Base-by-base conservation (phyloP, 306 rosid species). In the Quercus mongolica region DNA sequence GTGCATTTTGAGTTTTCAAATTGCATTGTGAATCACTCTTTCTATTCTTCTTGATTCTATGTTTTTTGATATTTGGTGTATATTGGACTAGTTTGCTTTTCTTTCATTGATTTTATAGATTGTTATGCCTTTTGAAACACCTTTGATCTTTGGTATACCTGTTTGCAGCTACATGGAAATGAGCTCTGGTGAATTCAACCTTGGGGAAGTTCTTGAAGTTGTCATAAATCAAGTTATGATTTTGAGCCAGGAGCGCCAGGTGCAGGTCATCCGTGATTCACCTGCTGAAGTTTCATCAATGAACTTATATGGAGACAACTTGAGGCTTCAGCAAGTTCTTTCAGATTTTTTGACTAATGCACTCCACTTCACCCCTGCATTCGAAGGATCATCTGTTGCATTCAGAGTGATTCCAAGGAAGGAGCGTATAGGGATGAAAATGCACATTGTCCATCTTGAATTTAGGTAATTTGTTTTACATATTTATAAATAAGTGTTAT, bases 321-420 rank as follows among this genome's bases (percentile, higher is more conserved):
- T 83, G 76, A 83, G 87, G 83, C 87, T 86, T 55, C 89, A 83
- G 35, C 81, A 77, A 35, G 79, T 83, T 46, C 74, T 86, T 71
- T 80, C 89, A 3, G 70, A 86, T 67, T 83, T 83, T 79, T 80
- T 86, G 76, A 70, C 30, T 19, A 83, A 74, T 5, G 79, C 81
- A 38, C 64, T 83, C 58, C 64, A 69, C 54, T 86, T 83, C 83
- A 70, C 79, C 46, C 87, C 84, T 72, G 58, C 73, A 7, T 69
- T 69, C 1, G 84, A 80, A 77, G 85, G 75, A 73, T 77, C 79
- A 35, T 74, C 78, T 9, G 17, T 86, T 57, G 44, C 35, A 14
- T 76, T 83, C 46, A 63, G 63, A 63, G 75, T 62, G 18, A 80
- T 28, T 74, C 83, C 87, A 54, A 80, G 56, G 51, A 83, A 76